Percentiles rank a stretch among this genome's conserved stretches.
Evolutionary conservation across 345 rosid species (phyloP).

Genomic region (Salix udensis): DNA sequence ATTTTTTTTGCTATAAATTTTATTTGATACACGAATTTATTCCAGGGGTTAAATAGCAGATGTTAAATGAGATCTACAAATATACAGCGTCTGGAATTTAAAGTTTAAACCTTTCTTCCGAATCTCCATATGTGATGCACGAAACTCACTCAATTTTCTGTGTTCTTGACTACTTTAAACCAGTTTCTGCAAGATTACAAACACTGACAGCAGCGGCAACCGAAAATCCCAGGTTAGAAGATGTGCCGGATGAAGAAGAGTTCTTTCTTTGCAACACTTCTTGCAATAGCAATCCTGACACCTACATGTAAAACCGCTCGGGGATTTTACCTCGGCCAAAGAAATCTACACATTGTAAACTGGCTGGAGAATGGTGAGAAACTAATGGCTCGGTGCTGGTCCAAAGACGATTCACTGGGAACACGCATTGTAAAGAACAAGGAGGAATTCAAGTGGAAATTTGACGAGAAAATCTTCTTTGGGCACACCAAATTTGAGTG

Average conservation of each 20-base stretch:
- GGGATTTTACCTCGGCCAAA: background rate
- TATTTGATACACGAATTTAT: no score
- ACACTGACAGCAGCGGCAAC: no score
- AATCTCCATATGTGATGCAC: no score
- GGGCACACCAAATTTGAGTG: background rate
- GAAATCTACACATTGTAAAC: background rate
- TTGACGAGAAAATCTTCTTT: background rate
- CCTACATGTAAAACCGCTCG: background rate
- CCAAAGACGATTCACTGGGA: background rate
- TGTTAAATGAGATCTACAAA: no score
- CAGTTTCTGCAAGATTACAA: no score
- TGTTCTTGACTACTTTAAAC: no score
- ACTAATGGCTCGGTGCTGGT: slow-evolving; percentile 1
- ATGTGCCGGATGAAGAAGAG: background rate
- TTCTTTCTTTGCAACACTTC: background rate
- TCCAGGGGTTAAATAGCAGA: no score
- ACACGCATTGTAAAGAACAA: background rate
- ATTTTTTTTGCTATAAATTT: no score
- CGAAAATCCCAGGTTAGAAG: background rate
- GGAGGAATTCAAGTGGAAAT: background rate
- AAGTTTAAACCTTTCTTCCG: no score
- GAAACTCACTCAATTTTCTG: no score
- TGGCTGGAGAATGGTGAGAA: background rate
- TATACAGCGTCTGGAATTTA: no score
- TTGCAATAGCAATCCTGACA: background rate